Evolutionary conservation across 768 basidiomycete species (phyloP).

Genomic region (Lactifluus pinguis): DNA sequence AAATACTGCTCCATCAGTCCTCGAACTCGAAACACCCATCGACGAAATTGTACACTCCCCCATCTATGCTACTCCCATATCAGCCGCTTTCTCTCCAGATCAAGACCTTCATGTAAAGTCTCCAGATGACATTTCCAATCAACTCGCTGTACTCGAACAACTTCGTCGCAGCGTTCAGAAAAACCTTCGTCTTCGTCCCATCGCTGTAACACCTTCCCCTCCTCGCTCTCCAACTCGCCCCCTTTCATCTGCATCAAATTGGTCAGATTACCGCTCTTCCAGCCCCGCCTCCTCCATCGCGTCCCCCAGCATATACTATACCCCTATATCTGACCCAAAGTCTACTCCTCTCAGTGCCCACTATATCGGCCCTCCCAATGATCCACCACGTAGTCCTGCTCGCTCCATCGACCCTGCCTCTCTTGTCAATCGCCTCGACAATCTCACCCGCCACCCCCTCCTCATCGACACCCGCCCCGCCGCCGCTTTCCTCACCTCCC

Average conservation of each 20-base stretch:
- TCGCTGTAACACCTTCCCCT: constrained; percentile 40
- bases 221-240: constrained; percentile 21
- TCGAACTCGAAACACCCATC: constrained; percentile 29
- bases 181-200: constrained; percentile 72
- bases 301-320: constrained; percentile 39
- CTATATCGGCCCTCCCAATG: constrained; percentile 23
- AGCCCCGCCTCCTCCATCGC: constrained; percentile 40
- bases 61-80: constrained; percentile 24
- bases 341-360: constrained; percentile 26
- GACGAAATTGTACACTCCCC: constrained; percentile 24
- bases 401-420: constrained; percentile 38
- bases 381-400: constrained; percentile 22
- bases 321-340: constrained; percentile 36
- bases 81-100: constrained; percentile 21
- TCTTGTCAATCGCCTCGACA: constrained; percentile 39
- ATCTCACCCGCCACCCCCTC: constrained; percentile 45
- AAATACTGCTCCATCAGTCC: constrained; percentile 23
- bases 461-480: constrained; percentile 78
- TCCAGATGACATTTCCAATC: constrained; percentile 54
- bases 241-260: constrained; percentile 21
- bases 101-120: constrained; percentile 10
- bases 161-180: constrained; percentile 64
- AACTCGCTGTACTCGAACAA: constrained; percentile 57
- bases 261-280: constrained; percentile 30
- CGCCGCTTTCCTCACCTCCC: constrained; percentile 52